A percentile compares a stretch with the other conserved stretches of the same genome.
Conservation (phyloP, 2,329 filamentous ascomycete genomes). For the Fusarium scirpi region DNA sequence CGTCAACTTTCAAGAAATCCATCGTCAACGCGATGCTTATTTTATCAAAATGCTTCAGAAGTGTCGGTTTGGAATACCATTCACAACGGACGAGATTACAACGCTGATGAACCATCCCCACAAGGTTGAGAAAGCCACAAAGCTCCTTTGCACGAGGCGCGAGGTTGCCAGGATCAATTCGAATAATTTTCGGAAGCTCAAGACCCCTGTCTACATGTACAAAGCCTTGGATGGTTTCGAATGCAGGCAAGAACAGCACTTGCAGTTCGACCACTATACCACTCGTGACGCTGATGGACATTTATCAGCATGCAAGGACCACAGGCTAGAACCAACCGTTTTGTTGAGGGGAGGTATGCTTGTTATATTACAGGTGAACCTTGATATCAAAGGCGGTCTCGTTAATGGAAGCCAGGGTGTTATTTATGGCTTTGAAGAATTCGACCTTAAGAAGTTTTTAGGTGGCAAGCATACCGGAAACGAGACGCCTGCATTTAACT, state of each 20-base stretch:
- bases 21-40: slow-evolving; percentile 65
- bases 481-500: no score
- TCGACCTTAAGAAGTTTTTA: no score
- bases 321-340: not conserved
- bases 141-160: slow-evolving; percentile 24
- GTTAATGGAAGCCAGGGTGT: not conserved
- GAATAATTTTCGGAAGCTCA: not conserved
- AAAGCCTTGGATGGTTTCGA: not conserved
- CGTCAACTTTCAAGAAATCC: slow-evolving; percentile 65
- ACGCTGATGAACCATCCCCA: slow-evolving; percentile 59
- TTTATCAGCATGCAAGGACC: not conserved
- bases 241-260: not conserved
- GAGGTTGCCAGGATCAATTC: slow-evolving; percentile 23
- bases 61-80: slow-evolving; percentile 59
- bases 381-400: not conserved
- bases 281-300: not conserved
- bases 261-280: not conserved
- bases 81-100: slow-evolving; percentile 54
- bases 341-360: not conserved
- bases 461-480: no score
- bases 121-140: slow-evolving; percentile 48
- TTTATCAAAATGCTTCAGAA: slow-evolving; percentile 69
- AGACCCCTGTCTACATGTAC: not conserved
- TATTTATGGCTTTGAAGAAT: not conserved
- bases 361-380: not conserved